Base-by-base conservation (phyloP, 1,139 yeast species). In the Sugiyamaella castrensis region DNA sequence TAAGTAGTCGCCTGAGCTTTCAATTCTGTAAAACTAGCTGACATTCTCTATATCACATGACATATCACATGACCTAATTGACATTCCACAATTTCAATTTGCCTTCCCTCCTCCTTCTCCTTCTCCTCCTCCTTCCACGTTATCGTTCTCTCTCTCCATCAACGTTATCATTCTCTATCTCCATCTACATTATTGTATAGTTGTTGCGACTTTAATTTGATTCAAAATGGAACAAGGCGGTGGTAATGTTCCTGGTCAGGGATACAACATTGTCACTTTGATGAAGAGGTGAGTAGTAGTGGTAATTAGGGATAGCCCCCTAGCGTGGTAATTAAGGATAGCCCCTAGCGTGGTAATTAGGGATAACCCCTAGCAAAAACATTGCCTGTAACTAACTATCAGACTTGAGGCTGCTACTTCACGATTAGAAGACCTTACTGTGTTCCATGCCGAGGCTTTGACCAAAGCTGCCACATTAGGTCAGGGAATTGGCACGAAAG, bases 351-450 rank as follows among this genome's bases (percentile, higher is more conserved):
- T n/a, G 15, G 10, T 13, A 12, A 13, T 28, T 31, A 33, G 27
- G 37, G 37, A 33, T 9, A 39, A 11, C 30, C 9, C 29, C 27
- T 29, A 27, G n/a, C 29, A 11, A 13, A n/a, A n/a, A n/a, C n/a
- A 19, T 19, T 3, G 26, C 8, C 29, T 12, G 29, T 19, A 5
- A 28, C 45, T 12, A 15, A 39, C 43, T 28, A 13, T 8, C 43
- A 62, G 96, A 57, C 77, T 89, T 61, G 97, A 89, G 68, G 92
- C 95, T 13, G 97, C 97, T 36, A 88, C 97, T 11, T 84, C 96
- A 11, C 80, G 97, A 46, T 79, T 89, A 61, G 97, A 89, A 63
- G 96, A 89, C 67, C 81, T 89, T 50, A 86, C 95, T 24, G 78
- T 86, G 51, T 83, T 79, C 65, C 96, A 87, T 65, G 87, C 84